Conservation (phyloP, 1,284 basidiomycete species). For the Heterobasidion irregulare region DNA sequence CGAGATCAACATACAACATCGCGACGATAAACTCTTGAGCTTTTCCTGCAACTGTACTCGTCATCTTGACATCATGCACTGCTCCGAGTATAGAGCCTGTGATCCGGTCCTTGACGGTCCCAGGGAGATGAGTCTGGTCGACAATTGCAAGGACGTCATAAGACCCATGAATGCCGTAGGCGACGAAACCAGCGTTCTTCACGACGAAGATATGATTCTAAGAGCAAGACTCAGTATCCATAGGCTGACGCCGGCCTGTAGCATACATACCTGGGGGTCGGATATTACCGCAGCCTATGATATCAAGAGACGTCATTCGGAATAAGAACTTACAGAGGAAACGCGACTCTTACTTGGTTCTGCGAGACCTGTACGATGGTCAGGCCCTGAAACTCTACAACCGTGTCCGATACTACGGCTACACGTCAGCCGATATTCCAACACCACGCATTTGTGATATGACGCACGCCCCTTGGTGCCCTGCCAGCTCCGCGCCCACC, state of each 20-base stretch:
- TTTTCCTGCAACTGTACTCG: conserved; percentile 21
- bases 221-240: not conserved
- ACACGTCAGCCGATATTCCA: conserved; percentile 2
- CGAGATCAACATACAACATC: conserved; percentile 44
- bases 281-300: conserved; percentile 63
- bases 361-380: conserved; percentile 76
- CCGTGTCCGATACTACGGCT: conserved; percentile 61
- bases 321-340: not conserved
- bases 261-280: conserved; percentile 46
- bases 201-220: conserved; percentile 73
- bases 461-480: conserved; percentile 60
- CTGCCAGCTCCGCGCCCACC: conserved; percentile 68
- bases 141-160: conserved; percentile 72
- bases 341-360: conserved; percentile 37
- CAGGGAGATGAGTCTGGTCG: conserved; percentile 70
- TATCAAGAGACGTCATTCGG: not conserved
- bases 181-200: conserved; percentile 69
- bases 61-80: conserved; percentile 71
- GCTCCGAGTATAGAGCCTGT: conserved; percentile 54
- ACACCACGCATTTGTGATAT: not conserved
- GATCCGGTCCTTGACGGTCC: conserved; percentile 48
- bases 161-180: conserved; percentile 64
- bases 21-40: conserved; percentile 63
- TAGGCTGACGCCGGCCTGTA: not conserved
- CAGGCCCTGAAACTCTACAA: conserved; percentile 68